Evolutionary conservation across 495 filamentous ascomycete genomes (phyloP).

Genomic region (Poronia punctata): DNA sequence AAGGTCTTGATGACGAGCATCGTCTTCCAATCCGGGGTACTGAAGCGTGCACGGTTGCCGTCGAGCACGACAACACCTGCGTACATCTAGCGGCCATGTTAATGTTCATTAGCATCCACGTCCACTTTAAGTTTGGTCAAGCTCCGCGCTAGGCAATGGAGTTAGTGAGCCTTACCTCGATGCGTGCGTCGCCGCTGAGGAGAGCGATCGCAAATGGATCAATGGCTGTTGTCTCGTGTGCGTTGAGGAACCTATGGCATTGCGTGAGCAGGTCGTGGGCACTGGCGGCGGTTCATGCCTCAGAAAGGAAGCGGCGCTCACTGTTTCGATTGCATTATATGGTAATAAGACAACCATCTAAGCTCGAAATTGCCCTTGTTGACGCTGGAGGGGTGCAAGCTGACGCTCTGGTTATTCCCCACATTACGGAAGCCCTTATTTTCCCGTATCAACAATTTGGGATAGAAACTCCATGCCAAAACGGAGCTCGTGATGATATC

Average conservation of each 20-base stretch:
- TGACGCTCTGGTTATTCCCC: conserved; percentile 81
- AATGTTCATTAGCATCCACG: conserved; percentile 6
- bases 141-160: no score
- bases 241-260: conserved; percentile 60
- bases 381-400: conserved; percentile 75
- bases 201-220: conserved; percentile 76
- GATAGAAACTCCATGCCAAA: conserved; percentile 89
- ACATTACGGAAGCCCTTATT: conserved; percentile 88
- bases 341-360: conserved; percentile 87
- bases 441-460: conserved; percentile 79
- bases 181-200: conserved; percentile 79
- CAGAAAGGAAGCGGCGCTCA: conserved; percentile 27
- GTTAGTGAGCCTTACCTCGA: conserved; percentile 57
- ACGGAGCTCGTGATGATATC: conserved; percentile 70
- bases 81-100: conserved; percentile 50
- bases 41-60: conserved; percentile 79
- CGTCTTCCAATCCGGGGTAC: conserved; percentile 81
- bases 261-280: conserved; percentile 12
- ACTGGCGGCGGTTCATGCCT: no score
- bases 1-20: conserved; percentile 79
- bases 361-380: conserved; percentile 63
- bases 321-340: conserved; percentile 88
- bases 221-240: conserved; percentile 78
- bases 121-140: no score
- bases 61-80: conserved; percentile 81